A percentile compares a stretch with the other conserved stretches of the same genome.
These are phyloP conservation scores for Chloranthus sessilifolius DNA, from an alignment of 164 flowering plant genomes.

Conservation along the genomic window DNA sequence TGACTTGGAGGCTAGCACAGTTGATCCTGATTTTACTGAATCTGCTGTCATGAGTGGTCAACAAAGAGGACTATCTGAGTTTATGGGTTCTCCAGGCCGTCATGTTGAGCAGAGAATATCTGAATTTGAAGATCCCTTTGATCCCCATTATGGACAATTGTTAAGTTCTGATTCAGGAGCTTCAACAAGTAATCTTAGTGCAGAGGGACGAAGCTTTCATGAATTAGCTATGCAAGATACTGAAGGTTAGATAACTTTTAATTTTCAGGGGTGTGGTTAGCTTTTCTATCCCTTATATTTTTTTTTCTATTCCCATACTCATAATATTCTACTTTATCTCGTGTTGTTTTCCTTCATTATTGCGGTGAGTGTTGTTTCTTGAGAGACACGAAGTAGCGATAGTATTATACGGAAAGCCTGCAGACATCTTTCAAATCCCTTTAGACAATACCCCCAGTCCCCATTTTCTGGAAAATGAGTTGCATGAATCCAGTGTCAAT, in stretches of 20 bases:
- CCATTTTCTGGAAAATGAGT: conserved; percentile 28
- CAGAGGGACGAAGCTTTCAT: conserved; percentile 39
- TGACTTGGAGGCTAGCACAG: conserved; percentile 23
- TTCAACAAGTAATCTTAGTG: conserved; percentile 3
- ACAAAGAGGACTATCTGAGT: conserved; percentile 24
- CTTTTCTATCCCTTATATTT: background rate
- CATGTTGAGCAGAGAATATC: conserved; percentile 25
- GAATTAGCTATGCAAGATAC: conserved; percentile 46
- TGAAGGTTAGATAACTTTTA: too few species aligned
- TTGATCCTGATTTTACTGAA: conserved; percentile 21
- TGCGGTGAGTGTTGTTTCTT: conserved; percentile 59
- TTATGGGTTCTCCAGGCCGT: conserved; percentile 25
- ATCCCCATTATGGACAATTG: conserved; percentile 11
- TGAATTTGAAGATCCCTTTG: conserved; percentile 25
- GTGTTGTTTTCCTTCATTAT: conserved; percentile 7
- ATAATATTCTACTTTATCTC: background rate
- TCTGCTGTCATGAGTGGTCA: conserved; percentile 20
- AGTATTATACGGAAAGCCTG: conserved; percentile 28
- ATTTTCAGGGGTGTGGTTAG: conserved; percentile 3
- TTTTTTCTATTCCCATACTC: conserved; percentile 1
- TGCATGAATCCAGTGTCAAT: conserved; percentile 19
- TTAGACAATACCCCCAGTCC: conserved; percentile 17
- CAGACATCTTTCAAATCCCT: conserved; percentile 27
- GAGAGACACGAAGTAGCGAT: conserved; percentile 44
- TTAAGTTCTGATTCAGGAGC: conserved; percentile 1